Evolutionary conservation across 2,329 filamentous ascomycete species (phyloP).

Genomic region (Fusarium sp.): DNA sequence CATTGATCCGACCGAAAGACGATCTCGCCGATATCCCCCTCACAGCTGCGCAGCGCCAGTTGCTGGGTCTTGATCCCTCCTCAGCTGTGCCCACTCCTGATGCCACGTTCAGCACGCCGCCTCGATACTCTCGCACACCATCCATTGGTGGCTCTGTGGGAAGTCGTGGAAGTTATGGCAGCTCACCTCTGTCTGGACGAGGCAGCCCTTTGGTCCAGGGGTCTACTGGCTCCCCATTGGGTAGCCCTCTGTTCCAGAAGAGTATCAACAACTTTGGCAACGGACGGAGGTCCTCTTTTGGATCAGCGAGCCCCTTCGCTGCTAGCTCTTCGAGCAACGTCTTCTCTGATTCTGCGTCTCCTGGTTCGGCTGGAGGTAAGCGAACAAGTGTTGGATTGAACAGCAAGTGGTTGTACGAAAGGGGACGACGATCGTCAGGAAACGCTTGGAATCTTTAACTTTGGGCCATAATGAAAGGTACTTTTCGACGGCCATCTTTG

Average conservation of each 20-base stretch:
- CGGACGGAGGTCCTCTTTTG: constrained; percentile 72
- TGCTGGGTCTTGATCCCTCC: constrained; percentile 83
- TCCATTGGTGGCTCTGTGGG: constrained; percentile 73
- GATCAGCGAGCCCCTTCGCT: constrained; percentile 66
- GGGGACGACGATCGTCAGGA: constrained; percentile 70
- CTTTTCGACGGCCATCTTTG: constrained; percentile 19
- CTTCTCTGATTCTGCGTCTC: constrained; percentile 73
- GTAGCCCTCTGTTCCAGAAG: constrained; percentile 75
- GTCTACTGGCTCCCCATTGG: constrained; percentile 53
- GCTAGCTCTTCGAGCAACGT: constrained; percentile 61
- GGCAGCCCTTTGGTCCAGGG: constrained; percentile 61
- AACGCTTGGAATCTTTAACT: constrained; percentile 56
- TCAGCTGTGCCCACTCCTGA: constrained; percentile 74
- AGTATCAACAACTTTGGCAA: constrained; percentile 64
- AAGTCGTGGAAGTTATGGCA: constrained; percentile 67
- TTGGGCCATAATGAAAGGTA: constrained; percentile 7
- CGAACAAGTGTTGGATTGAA: constrained; percentile 82
- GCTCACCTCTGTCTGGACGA: constrained; percentile 69
- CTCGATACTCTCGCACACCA: constrained; percentile 83
- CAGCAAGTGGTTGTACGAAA: constrained; percentile 96
- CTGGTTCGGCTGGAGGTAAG: constrained; percentile 75
- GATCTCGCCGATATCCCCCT: constrained; percentile 89
- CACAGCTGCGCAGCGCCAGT: constrained; percentile 78
- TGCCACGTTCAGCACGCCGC: constrained; percentile 81
- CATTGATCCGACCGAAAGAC: constrained; percentile 79